Conservation (phyloP, 306 rosid species). For the Coriaria nepalensis region DNA sequence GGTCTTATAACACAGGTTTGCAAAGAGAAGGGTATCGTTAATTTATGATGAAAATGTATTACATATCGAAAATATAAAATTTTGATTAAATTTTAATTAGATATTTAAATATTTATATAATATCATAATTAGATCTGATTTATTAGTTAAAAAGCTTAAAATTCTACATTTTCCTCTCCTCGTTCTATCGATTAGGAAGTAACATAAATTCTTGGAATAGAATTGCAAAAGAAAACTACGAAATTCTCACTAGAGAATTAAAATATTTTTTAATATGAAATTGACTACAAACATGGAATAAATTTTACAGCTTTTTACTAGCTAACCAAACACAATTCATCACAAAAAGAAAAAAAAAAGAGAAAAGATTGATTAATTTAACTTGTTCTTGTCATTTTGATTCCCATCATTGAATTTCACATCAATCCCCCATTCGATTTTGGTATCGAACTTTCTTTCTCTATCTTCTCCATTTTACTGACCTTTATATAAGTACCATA, state of each 20-base stretch:
- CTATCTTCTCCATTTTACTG: conserved; percentile 4
- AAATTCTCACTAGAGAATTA: neutral
- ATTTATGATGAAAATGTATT: no score
- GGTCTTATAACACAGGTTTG: no score
- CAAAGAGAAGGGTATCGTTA: no score
- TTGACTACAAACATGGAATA: conserved; percentile 5
- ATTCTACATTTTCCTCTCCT: no score
- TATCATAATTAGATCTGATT: no score
- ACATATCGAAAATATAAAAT: no score
- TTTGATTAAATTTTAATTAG: no score
- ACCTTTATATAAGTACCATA: conserved; percentile 13
- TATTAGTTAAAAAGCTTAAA: no score
- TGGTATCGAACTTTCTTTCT: neutral
- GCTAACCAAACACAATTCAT: conserved; percentile 5
- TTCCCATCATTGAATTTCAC: neutral
- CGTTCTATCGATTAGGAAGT: conserved; percentile 10
- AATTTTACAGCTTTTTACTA: conserved; percentile 9
- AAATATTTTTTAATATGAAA: conserved; percentile 6
- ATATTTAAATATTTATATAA: no score
- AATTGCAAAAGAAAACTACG: neutral
- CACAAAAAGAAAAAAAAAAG: neutral
- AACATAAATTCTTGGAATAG: neutral
- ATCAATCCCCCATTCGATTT: neutral
- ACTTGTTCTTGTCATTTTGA: no score
- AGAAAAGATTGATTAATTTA: no score